Evolutionary conservation across 2,329 filamentous ascomycete genomes (phyloP), one percentile per base, ranked within the genome.

Genomic region (Penicillium hordei): DNA sequence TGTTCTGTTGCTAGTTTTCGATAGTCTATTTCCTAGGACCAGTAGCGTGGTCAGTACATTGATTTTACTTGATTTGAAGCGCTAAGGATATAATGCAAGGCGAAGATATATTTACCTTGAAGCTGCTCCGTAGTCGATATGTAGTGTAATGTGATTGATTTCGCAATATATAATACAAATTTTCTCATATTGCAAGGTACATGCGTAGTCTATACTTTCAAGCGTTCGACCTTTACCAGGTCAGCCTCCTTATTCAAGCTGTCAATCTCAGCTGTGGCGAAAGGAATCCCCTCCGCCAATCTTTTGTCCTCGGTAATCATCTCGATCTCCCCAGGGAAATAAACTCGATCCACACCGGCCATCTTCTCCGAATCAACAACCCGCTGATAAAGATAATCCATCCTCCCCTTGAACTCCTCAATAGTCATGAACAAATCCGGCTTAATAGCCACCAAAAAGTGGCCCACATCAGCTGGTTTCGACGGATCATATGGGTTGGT

Each of bases 401-500:
- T 85, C 21, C 81, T 69, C 23, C 68, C 79, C 31, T 84, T 83
- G 68, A 92, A 92, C 42, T 90, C 87, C 1, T 88, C 85, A 58
- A 88, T 61, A 52, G 79, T 80, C 82, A 92, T 85, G 60, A 92
- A 92, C 21, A 92, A 75, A 62, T 92, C 88, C 0, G 89, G 89
- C 69, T 89, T 90, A 63, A 92, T 75, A 0, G 84, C 88, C 1
- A 91, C 76, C 1, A 92, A 70, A 60, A 91, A 91, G 69, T 92
- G 89, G 0, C 89, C 89, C 0, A 91, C 89, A 65, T 91, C 86
- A 0, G 87, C 86, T 1, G 85, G 81, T 57, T 80, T 83, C 0
- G 83, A 86, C 3, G 87, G 81, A 67, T 92, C 89, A 70, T 94
- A 94, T 0, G 90, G 91, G 19, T 84, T 84, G 0, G 86, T 89